Conservation (phyloP, 192 early-diverging fungal genomes). For the Podila epicladia region DNA sequence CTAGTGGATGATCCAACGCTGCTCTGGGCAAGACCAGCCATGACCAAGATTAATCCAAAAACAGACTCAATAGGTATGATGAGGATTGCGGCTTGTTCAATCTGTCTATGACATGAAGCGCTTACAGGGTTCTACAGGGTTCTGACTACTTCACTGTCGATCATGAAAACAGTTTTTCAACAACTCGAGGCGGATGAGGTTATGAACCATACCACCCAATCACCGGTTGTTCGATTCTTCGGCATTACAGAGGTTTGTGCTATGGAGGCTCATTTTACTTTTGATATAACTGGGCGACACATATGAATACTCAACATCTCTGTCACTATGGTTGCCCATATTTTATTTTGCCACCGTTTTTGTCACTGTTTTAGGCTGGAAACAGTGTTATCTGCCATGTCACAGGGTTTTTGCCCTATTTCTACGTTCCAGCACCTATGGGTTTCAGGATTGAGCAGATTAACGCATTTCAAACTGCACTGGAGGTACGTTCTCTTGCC, state of each 20-base stretch:
- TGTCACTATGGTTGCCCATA: too few species aligned
- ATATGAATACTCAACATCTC: background rate
- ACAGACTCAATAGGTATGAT: slow-evolving; percentile 51
- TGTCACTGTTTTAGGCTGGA: slow-evolving; percentile 63
- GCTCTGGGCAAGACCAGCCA: slow-evolving; percentile 47
- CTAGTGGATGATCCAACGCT: slow-evolving; percentile 48
- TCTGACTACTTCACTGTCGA: background rate
- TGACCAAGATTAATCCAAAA: slow-evolving; percentile 32
- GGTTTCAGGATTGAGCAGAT: slow-evolving; percentile 75
- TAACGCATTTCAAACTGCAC: slow-evolving; percentile 53
- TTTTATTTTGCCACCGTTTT: background rate
- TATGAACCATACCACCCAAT: slow-evolving; percentile 57
- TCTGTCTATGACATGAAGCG: background rate
- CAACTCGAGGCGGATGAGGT: slow-evolving; percentile 96
- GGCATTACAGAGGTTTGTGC: slow-evolving; percentile 83
- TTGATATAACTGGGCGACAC: background rate
- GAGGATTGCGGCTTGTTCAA: background rate
- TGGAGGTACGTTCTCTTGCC: slow-evolving; percentile 59
- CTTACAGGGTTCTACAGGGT: background rate
- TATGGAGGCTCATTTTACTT: background rate
- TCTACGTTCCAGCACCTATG: slow-evolving; percentile 92
- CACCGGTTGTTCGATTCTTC: slow-evolving; percentile 80
- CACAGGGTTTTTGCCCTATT: slow-evolving; percentile 90
- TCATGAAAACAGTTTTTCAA: slow-evolving; percentile 79
- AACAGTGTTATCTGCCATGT: slow-evolving; percentile 92